Evolutionary conservation across 1,284 basidiomycete genomes (phyloP).

Genomic region (Moesziomyces sp.): DNA sequence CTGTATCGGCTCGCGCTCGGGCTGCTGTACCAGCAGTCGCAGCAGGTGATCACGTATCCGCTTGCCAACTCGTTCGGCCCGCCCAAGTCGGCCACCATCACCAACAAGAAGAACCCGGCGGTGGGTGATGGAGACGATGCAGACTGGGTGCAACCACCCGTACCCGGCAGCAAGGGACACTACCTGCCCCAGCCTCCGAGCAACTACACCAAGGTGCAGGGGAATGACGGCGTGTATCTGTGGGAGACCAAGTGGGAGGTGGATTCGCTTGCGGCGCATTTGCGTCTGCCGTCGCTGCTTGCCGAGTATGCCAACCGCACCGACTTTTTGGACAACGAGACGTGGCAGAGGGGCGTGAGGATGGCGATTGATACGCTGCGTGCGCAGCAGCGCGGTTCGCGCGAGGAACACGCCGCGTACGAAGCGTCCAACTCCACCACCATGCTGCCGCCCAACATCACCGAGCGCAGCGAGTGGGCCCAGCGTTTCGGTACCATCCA

Average conservation of each 20-base stretch:
- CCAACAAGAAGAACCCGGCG: constrained; percentile 43
- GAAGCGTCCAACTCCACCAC: constrained; percentile 15
- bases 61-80: constrained; percentile 48
- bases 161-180: constrained; percentile 24
- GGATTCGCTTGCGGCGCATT: constrained; percentile 47
- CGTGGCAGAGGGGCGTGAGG: constrained; percentile 36
- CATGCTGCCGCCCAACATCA: constrained; percentile 25
- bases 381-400: constrained; percentile 40
- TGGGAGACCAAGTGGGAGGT: constrained; percentile 64
- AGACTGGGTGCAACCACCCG: constrained; percentile 51
- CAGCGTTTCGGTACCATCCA: constrained; percentile 34
- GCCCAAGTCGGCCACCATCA: constrained; percentile 41
- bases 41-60: constrained; percentile 51
- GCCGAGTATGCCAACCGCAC: constrained; percentile 22
- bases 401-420: constrained; percentile 46
- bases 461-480: constrained; percentile 32
- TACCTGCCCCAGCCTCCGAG: constrained; percentile 28
- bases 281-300: constrained; percentile 33
- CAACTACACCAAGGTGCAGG: constrained; percentile 60
- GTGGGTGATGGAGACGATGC: constrained; percentile 22
- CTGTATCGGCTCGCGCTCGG: constrained; percentile 47
- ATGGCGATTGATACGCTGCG: constrained; percentile 47
- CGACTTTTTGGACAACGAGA: constrained; percentile 45
- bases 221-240: constrained; percentile 47
- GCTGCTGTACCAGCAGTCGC: constrained; percentile 47